These are phyloP conservation scores for Epithele typhae DNA, from an alignment of 768 basidiomycete species.

Conservation along the genomic window DNA sequence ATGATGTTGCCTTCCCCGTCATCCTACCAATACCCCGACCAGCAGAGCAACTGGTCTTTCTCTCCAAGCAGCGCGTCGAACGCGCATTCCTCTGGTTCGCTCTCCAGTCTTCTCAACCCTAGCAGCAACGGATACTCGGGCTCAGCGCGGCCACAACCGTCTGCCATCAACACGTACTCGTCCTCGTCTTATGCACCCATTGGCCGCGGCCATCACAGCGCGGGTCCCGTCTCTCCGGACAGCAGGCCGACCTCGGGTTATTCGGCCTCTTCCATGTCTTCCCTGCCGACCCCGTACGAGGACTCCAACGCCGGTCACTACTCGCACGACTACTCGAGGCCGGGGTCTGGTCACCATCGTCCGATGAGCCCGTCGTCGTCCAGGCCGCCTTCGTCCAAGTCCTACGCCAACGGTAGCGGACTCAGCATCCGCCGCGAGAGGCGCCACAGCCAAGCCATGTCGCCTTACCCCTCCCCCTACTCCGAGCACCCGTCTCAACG, in stretches of 20 bases:
- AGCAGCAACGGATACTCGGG: slow-evolving; percentile 50
- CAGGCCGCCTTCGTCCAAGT: slow-evolving; percentile 67
- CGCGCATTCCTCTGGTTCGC: slow-evolving; percentile 59
- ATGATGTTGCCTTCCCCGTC: slow-evolving; percentile 38
- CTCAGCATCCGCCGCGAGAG: slow-evolving; percentile 69
- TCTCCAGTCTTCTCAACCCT: slow-evolving; percentile 78
- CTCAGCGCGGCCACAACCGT: slow-evolving; percentile 26
- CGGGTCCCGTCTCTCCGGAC: slow-evolving; percentile 73
- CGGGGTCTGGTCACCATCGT: slow-evolving; percentile 65
- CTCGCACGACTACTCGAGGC: slow-evolving; percentile 57
- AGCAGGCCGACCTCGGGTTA: slow-evolving; percentile 84
- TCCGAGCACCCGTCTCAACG: slow-evolving; percentile 58
- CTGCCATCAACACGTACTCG: slow-evolving; percentile 21
- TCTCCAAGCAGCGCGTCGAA: slow-evolving; percentile 50
- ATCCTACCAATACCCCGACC: slow-evolving; percentile 61
- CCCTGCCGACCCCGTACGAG: slow-evolving; percentile 56
- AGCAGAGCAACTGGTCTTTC: slow-evolving; percentile 52
- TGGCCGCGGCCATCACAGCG: slow-evolving; percentile 63
- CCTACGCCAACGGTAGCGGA: slow-evolving; percentile 46
- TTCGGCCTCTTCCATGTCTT: slow-evolving; percentile 79
- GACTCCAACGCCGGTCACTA: slow-evolving; percentile 45
- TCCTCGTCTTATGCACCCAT: slow-evolving; percentile 56
- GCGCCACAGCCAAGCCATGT: slow-evolving; percentile 83
- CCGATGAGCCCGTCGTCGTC: slow-evolving; percentile 56
- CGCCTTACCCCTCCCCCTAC: slow-evolving; percentile 83